These are phyloP conservation scores for Chalara sp. DNA, from an alignment of 2,329 filamentous ascomycete genomes.

Conservation along the genomic window DNA sequence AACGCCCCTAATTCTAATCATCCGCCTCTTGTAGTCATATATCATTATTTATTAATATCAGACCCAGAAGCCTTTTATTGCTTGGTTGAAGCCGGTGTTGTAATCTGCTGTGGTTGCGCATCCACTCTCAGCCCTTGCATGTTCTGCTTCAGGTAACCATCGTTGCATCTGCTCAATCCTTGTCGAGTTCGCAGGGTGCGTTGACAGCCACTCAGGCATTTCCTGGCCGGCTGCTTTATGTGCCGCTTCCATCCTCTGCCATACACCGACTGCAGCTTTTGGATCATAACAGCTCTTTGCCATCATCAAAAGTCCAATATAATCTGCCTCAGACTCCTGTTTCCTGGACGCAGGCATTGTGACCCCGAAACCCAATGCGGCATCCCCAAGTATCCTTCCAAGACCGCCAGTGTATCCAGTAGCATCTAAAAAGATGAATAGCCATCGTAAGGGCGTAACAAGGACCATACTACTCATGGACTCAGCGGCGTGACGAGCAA, in stretches of 20 bases:
- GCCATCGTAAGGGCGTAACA: conserved; percentile 27
- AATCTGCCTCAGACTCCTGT: conserved; percentile 74
- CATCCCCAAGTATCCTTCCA: conserved; percentile 16
- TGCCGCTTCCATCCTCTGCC: conserved; percentile 56
- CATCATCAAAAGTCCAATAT: conserved; percentile 79
- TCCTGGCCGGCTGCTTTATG: conserved; percentile 33
- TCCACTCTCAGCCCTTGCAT: conserved; percentile 46
- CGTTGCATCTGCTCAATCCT: conserved; percentile 58
- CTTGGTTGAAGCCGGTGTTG: conserved; percentile 1
- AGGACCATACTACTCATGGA: conserved; percentile 39
- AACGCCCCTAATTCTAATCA: no score
- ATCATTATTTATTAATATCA: no score
- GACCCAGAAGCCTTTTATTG: background rate
- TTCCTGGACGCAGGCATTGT: conserved; percentile 59
- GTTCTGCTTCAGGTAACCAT: conserved; percentile 52
- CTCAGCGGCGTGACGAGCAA: conserved; percentile 63
- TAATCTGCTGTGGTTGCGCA: conserved; percentile 30
- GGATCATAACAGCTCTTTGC: conserved; percentile 73
- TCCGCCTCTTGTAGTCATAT: no score
- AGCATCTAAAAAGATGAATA: conserved; percentile 28
- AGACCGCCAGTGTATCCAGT: conserved; percentile 17
- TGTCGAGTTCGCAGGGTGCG: conserved; percentile 65
- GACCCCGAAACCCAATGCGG: conserved; percentile 52
- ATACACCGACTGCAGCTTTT: conserved; percentile 57
- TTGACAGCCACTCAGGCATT: conserved; percentile 66